Conservation (phyloP, 2,329 filamentous ascomycete genomes). For the Bimuria novae-zelandiae region DNA sequence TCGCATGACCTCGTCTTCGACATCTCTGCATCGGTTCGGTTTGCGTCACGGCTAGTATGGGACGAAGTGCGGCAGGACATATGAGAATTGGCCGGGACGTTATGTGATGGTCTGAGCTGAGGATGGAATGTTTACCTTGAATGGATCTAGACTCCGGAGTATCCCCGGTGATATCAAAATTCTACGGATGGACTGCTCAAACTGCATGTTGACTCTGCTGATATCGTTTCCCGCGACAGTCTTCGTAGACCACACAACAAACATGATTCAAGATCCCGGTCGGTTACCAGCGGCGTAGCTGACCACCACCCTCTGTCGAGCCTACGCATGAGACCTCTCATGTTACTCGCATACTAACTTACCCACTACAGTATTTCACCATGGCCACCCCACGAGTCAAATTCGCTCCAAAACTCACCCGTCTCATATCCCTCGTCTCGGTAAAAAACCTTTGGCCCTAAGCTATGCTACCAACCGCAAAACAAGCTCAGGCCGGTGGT, state of each 20-base stretch:
- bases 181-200: not conserved
- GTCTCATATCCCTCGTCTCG: not conserved
- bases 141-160: conserved; percentile 1
- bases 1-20: conserved; percentile 20
- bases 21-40: conserved; percentile 20
- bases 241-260: too few species aligned
- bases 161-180: not conserved
- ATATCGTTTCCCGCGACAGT: too few species aligned
- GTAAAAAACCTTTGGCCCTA: not conserved
- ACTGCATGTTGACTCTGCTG: too few species aligned
- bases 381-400: too few species aligned
- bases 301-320: too few species aligned
- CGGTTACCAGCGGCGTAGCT: too few species aligned
- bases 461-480: not conserved
- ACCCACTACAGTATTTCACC: too few species aligned
- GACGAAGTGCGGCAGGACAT: conserved; percentile 15
- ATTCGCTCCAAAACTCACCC: too few species aligned
- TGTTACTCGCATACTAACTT: too few species aligned
- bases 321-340: too few species aligned
- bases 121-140: not conserved
- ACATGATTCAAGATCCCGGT: too few species aligned
- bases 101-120: not conserved
- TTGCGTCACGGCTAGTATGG: conserved; percentile 15
- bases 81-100: not conserved
- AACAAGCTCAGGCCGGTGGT: too few species aligned